phyloP scores from a whole-genome alignment of 768 basidiomycete species.

The Pleurotus cornucopiae region DNA sequence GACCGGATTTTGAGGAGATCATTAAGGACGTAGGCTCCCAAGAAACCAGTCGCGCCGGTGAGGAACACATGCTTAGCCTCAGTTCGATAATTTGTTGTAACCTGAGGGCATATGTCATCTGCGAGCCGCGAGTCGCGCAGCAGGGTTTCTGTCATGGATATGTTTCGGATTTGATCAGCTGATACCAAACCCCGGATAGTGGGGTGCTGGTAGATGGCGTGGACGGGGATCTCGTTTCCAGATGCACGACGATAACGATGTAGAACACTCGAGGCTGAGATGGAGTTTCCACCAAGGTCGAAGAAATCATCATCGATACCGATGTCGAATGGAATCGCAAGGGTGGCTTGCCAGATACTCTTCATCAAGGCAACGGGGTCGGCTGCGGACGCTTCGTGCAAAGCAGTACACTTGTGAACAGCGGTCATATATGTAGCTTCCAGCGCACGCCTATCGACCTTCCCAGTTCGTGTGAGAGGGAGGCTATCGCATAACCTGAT shows the following conservation, averaged over 20 bases:
- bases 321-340: background rate
- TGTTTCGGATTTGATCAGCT: background rate
- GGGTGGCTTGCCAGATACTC: background rate
- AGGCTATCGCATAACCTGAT: background rate
- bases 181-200: background rate
- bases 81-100: background rate
- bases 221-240: background rate
- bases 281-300: background rate
- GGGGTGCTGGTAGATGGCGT: background rate
- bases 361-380: background rate
- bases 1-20: background rate
- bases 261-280: background rate
- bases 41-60: slow-evolving; percentile 8
- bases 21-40: background rate
- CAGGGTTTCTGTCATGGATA: background rate
- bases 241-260: background rate
- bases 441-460: background rate
- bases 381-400: too few species aligned
- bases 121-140: background rate
- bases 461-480: slow-evolving; percentile 4
- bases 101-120: background rate
- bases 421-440: background rate
- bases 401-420: too few species aligned
- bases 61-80: background rate
- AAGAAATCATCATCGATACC: slow-evolving; percentile 1